Evolutionary conservation across 768 basidiomycete genomes (phyloP).

Genomic region (Lepiota subincarnata): DNA sequence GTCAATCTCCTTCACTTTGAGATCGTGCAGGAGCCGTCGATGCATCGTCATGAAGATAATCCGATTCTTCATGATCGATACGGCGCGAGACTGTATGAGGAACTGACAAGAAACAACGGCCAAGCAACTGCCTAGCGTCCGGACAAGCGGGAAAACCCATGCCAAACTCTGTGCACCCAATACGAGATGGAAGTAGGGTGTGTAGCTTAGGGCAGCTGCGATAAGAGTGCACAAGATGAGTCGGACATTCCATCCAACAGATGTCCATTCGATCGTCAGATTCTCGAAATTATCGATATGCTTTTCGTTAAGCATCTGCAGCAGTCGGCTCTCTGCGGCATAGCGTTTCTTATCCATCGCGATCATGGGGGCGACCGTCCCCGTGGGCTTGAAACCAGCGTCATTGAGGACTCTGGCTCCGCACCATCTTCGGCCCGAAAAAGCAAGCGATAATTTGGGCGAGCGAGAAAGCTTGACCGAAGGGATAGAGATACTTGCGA

Average conservation of each 20-base stretch:
- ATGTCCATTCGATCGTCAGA: background rate
- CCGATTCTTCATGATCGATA: too few species aligned
- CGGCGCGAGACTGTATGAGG: constrained; percentile 12
- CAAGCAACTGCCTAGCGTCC: constrained; percentile 14
- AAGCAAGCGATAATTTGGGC: too few species aligned
- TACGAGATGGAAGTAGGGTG: background rate
- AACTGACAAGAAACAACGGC: constrained; percentile 14
- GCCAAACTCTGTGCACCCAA: background rate
- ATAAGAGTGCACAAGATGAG: background rate
- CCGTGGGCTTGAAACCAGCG: constrained; percentile 2
- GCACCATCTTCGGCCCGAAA: background rate
- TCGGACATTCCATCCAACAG: background rate
- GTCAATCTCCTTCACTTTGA: too few species aligned
- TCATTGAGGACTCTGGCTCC: background rate
- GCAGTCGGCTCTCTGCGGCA: background rate
- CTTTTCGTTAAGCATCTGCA: background rate
- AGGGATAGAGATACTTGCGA: constrained; percentile 12
- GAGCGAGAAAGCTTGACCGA: too few species aligned
- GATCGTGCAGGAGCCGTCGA: too few species aligned
- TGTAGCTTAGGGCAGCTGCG: background rate
- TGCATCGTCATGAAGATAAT: too few species aligned
- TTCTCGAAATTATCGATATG: background rate
- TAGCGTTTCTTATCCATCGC: background rate
- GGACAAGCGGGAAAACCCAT: constrained; percentile 15
- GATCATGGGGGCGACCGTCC: background rate